Evolutionary conservation across 1,139 yeast species (phyloP), one percentile per base, ranked within the genome.

Genomic region (Scheffersomyces quercinus): DNA sequence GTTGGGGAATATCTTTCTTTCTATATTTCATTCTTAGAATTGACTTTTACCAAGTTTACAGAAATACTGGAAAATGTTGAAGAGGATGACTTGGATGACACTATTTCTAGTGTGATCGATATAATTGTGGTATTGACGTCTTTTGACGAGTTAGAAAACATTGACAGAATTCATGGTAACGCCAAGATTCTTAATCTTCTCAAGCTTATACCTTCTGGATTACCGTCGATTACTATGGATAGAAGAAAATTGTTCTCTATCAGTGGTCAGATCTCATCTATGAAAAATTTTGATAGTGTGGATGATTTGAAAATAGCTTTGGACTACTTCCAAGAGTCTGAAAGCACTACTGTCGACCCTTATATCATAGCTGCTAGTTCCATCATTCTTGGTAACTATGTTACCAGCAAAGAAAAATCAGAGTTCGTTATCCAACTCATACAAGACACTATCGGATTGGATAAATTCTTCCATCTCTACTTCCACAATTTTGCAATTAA

Each of bases 351-450:
- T 3, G 29, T 34, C 0, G 68, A 67, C 48, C 53, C 67, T 1
- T 71, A 70, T 49, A 54, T 57, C 1, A 50, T 59, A 36, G 60
- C 73, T 0, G 66, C 67, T 0, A 52, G 58, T 15, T 66, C 67
- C 28, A 56, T 72, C 5, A 55, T 62, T 4, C 52, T 73, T 6
- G 79, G 79, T 0, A 74, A 74, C 48, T 65, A 56, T 43, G 63
- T 73, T 20, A 50, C 52, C 16, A 56, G 56, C 44, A 33, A 45
- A 7, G 58, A 47, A 3, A 54, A 59, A 12, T 51, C 56, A 26
- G 44, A 42, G 4, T 41, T 47, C 29, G 56, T 69, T 4, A 28
- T 47, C 5, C 29, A 12, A 2, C 7, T 47, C 7, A 48, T 65
- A 4, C 51, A 46, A 3, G 32, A 43, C 7, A 37, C 38, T 2